These are phyloP conservation scores for Beauveria varroae DNA, from an alignment of 2,329 filamentous ascomycete genomes.

Conservation along the genomic window DNA sequence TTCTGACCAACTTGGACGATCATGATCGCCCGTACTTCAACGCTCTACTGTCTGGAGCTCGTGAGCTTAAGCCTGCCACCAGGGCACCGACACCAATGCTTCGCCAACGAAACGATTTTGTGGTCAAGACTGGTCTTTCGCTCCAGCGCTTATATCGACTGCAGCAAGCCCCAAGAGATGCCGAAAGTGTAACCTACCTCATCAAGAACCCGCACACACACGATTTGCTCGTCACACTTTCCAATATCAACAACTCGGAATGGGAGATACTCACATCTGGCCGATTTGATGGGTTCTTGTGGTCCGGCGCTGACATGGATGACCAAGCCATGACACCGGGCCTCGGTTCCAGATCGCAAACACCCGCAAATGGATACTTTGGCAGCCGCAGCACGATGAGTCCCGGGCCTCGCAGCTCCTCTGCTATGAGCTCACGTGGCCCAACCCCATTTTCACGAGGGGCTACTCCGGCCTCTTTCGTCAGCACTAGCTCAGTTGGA, in stretches of 20 bases:
- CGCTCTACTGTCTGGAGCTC: constrained; percentile 60
- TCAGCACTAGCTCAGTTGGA: constrained; percentile 43
- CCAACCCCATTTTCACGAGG: constrained; percentile 46
- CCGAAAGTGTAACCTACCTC: constrained; percentile 78
- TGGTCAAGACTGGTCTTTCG: constrained; percentile 68
- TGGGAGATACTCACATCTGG: constrained; percentile 95
- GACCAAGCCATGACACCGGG: constrained; percentile 29
- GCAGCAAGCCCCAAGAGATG: constrained; percentile 65
- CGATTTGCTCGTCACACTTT: constrained; percentile 77
- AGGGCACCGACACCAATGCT: constrained; percentile 63
- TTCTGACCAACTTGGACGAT: constrained; percentile 75
- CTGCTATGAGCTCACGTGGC: constrained; percentile 36
- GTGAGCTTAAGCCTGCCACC: constrained; percentile 46
- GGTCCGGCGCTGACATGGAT: constrained; percentile 76
- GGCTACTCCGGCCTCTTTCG: constrained; percentile 50
- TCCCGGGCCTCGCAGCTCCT: constrained; percentile 33
- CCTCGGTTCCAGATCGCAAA: constrained; percentile 46
- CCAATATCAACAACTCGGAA: constrained; percentile 83
- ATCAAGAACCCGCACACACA: constrained; percentile 77
- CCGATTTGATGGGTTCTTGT: constrained; percentile 90
- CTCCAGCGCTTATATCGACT: constrained; percentile 82
- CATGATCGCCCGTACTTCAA: constrained; percentile 77
- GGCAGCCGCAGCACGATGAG: constrained; percentile 28
- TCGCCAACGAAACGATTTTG: constrained; percentile 61
- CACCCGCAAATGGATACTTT: constrained; percentile 43